Conservation (phyloP, 2,329 filamentous ascomycete species). For the Cercospora sp. region DNA sequence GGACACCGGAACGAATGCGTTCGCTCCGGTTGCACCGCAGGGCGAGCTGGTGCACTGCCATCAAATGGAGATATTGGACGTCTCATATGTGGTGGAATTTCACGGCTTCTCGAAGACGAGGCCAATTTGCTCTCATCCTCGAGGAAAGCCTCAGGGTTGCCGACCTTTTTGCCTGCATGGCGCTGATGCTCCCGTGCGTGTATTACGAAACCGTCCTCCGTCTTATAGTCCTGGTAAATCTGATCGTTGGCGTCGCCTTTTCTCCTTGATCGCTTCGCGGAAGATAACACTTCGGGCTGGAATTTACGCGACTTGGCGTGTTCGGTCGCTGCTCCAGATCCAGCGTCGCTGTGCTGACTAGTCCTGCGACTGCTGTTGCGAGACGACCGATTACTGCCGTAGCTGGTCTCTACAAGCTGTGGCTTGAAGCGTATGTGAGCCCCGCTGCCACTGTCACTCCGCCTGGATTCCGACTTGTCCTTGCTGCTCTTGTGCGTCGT, state of each 20-base stretch:
- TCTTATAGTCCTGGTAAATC: constrained; percentile 67
- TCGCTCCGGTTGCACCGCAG: constrained; percentile 39
- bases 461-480: constrained; percentile 21
- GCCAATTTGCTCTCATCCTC: constrained; percentile 17
- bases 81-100: constrained; percentile 29
- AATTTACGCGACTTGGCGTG: constrained; percentile 55
- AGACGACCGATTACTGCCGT: constrained; percentile 31
- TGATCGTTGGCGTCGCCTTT: constrained; percentile 65
- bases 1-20: constrained; percentile 62
- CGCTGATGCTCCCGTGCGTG: constrained; percentile 37
- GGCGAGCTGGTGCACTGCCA: constrained; percentile 37
- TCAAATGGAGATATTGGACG: constrained; percentile 33
- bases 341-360: constrained; percentile 24
- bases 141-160: neutral
- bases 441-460: constrained; percentile 11
- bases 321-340: constrained; percentile 19
- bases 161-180: constrained; percentile 31
- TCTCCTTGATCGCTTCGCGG: constrained; percentile 69
- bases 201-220: constrained; percentile 51
- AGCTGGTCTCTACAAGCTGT: constrained; percentile 38
- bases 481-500: constrained; percentile 39
- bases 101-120: constrained; percentile 18
- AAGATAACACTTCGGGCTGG: constrained; percentile 78
- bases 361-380: constrained; percentile 26
- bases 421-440: constrained; percentile 36